A percentile compares a stretch with the other conserved stretches of the same genome.
phyloP scores from a whole-genome alignment of 208 protist genomes.

The Leptomonas pyrrhocoris region DNA sequence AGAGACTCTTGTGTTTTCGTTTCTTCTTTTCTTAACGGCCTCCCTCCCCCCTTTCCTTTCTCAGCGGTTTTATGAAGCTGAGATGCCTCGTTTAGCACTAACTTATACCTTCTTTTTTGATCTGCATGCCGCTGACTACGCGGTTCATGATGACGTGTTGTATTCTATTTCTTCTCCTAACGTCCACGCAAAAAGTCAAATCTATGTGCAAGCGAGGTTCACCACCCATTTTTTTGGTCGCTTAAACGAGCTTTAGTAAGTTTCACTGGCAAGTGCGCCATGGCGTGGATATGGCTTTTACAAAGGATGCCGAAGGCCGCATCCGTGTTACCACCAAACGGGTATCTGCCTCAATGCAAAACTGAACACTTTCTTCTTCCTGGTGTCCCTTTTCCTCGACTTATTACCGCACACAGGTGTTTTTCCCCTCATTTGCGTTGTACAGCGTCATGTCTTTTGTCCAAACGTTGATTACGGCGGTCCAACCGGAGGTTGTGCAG shows the following conservation, averaged over 20 bases:
- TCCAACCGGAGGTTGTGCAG: constrained; percentile 56
- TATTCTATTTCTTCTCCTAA: constrained; percentile 4
- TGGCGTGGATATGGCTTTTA: too few species aligned
- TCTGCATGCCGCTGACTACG: neutral
- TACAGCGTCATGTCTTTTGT: constrained; percentile 41
- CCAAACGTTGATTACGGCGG: constrained; percentile 42
- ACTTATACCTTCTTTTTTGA: neutral
- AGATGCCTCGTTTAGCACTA: neutral
- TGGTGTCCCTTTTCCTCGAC: constrained; percentile 3
- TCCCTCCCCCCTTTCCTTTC: neutral
- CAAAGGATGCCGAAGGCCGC: too few species aligned
- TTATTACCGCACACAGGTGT: constrained; percentile 1
- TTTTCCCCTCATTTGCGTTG: neutral
- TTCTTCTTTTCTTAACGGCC: neutral
- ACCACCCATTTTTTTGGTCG: too few species aligned
- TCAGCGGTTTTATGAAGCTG: neutral
- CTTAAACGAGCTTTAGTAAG: too few species aligned
- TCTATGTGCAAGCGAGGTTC: too few species aligned
- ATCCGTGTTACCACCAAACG: too few species aligned
- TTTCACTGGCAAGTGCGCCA: too few species aligned
- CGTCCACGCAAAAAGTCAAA: too few species aligned
- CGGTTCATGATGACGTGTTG: constrained; percentile 12
- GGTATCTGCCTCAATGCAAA: too few species aligned
- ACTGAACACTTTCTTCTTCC: neutral
- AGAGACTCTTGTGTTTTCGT: neutral